A percentile compares a stretch with the other conserved stretches of the same genome.
phyloP scores from a whole-genome alignment of 495 filamentous ascomycete species.

The Lentithecium fluviatile region DNA sequence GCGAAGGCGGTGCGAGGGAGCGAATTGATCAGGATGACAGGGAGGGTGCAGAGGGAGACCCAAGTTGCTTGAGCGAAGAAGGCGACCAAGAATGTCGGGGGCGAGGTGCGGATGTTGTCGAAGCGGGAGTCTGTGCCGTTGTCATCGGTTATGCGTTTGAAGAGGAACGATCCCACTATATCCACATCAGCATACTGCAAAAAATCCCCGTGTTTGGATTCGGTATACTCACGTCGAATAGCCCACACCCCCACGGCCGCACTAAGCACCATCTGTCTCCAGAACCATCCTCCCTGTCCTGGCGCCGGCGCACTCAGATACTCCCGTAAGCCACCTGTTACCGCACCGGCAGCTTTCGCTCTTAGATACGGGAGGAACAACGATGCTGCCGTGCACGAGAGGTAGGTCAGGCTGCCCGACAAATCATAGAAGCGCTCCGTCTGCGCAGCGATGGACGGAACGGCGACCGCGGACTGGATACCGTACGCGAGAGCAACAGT shows the following conservation, averaged over 20 bases:
- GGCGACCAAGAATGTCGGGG: slow-evolving; percentile 53
- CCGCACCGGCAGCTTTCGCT: slow-evolving; percentile 15
- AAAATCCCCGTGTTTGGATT: no score
- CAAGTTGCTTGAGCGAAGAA: slow-evolving; percentile 62
- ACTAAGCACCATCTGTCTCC: slow-evolving; percentile 61
- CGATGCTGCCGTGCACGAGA: slow-evolving; percentile 55
- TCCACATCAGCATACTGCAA: neutral
- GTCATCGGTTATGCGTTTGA: slow-evolving; percentile 51
- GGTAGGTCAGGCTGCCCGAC: slow-evolving; percentile 61
- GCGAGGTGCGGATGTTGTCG: slow-evolving; percentile 55
- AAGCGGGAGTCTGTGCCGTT: slow-evolving; percentile 61
- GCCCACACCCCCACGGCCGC: slow-evolving; percentile 59
- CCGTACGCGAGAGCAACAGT: slow-evolving; percentile 56
- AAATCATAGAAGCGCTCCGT: slow-evolving; percentile 65
- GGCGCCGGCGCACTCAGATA: slow-evolving; percentile 26
- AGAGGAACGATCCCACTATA: slow-evolving; percentile 60
- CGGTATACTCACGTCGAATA: slow-evolving; percentile 53
- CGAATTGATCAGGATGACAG: slow-evolving; percentile 58
- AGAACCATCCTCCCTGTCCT: slow-evolving; percentile 50
- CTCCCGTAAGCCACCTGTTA: slow-evolving; percentile 37
- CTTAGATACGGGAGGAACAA: slow-evolving; percentile 61
- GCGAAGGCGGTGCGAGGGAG: slow-evolving; percentile 50
- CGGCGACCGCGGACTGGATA: slow-evolving; percentile 55
- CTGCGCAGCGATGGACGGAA: slow-evolving; percentile 58
- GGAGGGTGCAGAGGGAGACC: slow-evolving; percentile 62